These are phyloP conservation scores for Coccomyxa sp. DNA, from an alignment of 139 green algal species.

Conservation along the genomic window DNA sequence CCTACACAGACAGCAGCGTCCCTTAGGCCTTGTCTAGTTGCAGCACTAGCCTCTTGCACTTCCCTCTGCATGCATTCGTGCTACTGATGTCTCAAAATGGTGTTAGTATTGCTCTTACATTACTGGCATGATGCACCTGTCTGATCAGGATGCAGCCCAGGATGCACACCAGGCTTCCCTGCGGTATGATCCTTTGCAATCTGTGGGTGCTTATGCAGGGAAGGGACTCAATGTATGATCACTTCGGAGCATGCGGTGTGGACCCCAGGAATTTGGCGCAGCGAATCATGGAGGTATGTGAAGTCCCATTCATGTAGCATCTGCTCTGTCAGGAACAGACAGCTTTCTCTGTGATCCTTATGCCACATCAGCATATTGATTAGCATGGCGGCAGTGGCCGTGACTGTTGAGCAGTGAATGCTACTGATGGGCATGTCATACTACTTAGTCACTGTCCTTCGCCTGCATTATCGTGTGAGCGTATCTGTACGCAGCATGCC, in stretches of 20 bases:
- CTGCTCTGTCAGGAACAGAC: neutral
- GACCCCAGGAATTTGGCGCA: constrained; percentile 80
- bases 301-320: neutral
- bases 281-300: constrained; percentile 68
- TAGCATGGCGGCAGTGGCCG: neutral
- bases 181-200: neutral
- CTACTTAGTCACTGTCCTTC: neutral
- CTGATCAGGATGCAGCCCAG: too few species aligned
- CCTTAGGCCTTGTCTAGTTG: neutral
- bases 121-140: neutral
- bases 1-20: too few species aligned
- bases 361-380: neutral
- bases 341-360: too few species aligned
- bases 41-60: neutral
- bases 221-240: constrained; percentile 51
- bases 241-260: constrained; percentile 41
- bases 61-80: neutral
- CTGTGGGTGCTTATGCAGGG: constrained; percentile 19
- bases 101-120: neutral
- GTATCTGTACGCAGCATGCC: neutral
- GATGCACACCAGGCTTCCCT: neutral
- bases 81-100: neutral
- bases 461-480: neutral
- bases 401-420: neutral
- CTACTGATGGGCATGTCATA: neutral